These are phyloP conservation scores for Epicoccum sorghinum DNA, from an alignment of 2,329 filamentous ascomycete species.

Conservation along the genomic window DNA sequence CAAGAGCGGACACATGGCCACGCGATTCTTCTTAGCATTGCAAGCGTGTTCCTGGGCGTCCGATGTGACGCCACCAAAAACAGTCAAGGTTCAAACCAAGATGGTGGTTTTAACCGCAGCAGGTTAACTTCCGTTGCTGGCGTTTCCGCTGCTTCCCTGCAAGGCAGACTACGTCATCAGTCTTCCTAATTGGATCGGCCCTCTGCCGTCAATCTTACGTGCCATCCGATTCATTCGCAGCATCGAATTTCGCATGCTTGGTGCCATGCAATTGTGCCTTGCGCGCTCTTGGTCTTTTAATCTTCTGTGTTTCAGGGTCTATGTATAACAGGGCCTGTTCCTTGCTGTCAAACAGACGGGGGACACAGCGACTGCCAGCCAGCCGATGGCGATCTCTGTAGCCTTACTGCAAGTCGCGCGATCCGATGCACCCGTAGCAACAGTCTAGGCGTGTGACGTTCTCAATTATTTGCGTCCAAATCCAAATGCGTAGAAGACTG, in stretches of 20 bases:
- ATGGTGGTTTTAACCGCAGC: constrained; percentile 12
- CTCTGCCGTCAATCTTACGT: neutral
- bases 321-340: too few relatives aligned
- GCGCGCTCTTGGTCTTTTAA: too few relatives aligned
- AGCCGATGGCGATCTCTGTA: too few relatives aligned
- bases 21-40: constrained; percentile 11
- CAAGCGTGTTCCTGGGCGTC: constrained; percentile 10
- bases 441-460: constrained; percentile 4
- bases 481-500: constrained; percentile 34
- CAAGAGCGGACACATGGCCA: neutral
- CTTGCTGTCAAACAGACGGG: neutral
- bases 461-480: constrained; percentile 18
- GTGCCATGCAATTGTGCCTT: constrained; percentile 12
- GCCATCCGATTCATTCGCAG: neutral
- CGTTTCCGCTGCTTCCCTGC: constrained; percentile 10
- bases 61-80: constrained; percentile 14
- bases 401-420: constrained; percentile 5
- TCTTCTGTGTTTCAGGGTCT: too few relatives aligned
- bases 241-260: constrained; percentile 11
- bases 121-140: constrained; percentile 13
- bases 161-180: constrained; percentile 9
- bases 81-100: constrained; percentile 5
- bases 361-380: neutral
- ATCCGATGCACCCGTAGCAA: constrained; percentile 4
- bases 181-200: neutral